Base-by-base conservation (phyloP, 2,329 filamentous ascomycete genomes). In the Curvularia verruculosa region DNA sequence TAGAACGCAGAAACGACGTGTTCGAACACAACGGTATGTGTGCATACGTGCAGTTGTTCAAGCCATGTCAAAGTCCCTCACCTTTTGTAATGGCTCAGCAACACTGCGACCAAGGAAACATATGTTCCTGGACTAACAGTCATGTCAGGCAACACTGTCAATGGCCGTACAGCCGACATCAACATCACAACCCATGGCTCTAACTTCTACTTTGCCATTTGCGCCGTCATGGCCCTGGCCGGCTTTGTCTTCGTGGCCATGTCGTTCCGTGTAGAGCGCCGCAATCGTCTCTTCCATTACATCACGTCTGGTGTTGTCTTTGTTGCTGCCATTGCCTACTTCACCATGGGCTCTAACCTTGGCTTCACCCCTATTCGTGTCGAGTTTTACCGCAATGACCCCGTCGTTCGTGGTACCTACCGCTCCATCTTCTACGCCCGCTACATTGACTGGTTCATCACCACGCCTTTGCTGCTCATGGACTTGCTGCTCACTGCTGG, bases 341-440 rank as follows among this genome's bases (percentile, higher is more conserved):
- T 86, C 76, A 80, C 83, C 61, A 87, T 89, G 85, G 87, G 81
- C n/a, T 84, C 85, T 9, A 86, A 87, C 66, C 77, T 89, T 1
- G 87, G 87, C 31, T 87, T 84, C 73, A 82, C 83, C 2, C 83
- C 85, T 0, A 87, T 89, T 63, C 68, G 78, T n/a, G 86, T 87
- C 37, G 83, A 90, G 67, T 90, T 84, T 63, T 75, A 74, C 1
- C 78, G 80, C 49, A 75, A 58, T 55, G 70, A 78, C 51, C 74
- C 77, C 13, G 77, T 80, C 5, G 80, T 84, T 2, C 59, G 73
- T 2, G 85, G 84, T 5, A 70, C 75, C 1, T 84, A 83, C 47
- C 83, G 88, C 40, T 83, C 88, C 69, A 84, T 89, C 68, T 89
- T 87, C 75, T 89, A 87, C 62, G 85, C 86, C 37, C 80, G 87